Evolutionary conservation across 257 asterid species (phyloP).

Genomic region (Fraxinus anomala): DNA sequence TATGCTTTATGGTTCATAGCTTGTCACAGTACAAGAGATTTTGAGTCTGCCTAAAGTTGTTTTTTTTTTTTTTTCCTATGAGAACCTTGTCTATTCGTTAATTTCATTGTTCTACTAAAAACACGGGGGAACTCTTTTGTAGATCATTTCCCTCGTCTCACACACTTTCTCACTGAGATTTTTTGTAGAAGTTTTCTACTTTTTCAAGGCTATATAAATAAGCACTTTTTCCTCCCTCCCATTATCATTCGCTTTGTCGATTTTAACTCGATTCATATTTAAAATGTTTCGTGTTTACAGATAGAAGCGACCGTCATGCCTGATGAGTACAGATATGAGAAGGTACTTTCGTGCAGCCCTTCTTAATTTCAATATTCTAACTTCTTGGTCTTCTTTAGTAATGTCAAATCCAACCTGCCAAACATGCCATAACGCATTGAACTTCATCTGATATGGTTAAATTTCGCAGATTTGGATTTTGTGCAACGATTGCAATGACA

Average conservation of each 20-base stretch:
- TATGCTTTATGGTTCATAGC: neutral
- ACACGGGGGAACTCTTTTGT: neutral
- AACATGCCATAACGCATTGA: neutral
- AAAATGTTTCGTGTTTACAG: constrained; percentile 37
- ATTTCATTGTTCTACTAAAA: neutral
- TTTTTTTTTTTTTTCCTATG: too few species aligned
- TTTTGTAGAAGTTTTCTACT: neutral
- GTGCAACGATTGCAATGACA: constrained; percentile 91
- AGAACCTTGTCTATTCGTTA: neutral
- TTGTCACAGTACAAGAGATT: neutral
- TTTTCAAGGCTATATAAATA: neutral
- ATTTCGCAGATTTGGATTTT: constrained; percentile 81
- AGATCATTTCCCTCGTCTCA: neutral
- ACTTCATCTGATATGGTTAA: neutral
- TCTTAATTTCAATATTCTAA: neutral
- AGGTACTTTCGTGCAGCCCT: constrained; percentile 49
- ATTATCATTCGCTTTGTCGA: neutral
- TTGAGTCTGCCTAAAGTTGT: neutral
- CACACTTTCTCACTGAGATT: neutral
- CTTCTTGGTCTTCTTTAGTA: too few species aligned
- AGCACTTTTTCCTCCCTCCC: neutral
- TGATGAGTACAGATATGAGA: constrained; percentile 76
- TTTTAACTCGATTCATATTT: neutral
- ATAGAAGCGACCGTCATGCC: constrained; percentile 87
- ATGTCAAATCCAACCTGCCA: neutral